Evolutionary conservation across 768 basidiomycete genomes (phyloP).

Genomic region (Hericium rajendrae): DNA sequence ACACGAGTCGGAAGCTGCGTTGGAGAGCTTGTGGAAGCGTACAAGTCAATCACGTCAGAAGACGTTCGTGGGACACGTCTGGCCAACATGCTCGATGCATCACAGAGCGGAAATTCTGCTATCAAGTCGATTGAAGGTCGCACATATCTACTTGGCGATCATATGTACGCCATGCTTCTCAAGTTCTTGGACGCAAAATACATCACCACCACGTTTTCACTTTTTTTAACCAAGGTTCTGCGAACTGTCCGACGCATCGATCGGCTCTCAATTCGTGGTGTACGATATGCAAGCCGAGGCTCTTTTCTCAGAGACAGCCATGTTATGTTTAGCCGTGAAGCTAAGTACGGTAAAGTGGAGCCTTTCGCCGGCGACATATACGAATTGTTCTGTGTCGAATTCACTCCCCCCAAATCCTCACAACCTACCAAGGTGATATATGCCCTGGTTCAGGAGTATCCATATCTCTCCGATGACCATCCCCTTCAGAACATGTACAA

Average conservation of each 20-base stretch:
- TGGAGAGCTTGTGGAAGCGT: neutral
- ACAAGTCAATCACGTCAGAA: neutral
- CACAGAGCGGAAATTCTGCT: neutral
- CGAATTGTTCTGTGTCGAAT: no score
- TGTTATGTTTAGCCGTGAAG: neutral
- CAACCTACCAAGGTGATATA: no score
- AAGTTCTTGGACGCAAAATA: neutral
- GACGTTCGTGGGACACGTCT: neutral
- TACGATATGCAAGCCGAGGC: neutral
- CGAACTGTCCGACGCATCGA: neutral
- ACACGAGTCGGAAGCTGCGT: neutral
- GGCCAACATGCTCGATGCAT: neutral
- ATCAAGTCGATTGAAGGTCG: neutral
- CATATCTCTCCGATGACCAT: no score
- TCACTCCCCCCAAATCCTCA: no score
- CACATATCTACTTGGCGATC: neutral
- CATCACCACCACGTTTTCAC: no score
- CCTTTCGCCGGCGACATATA: no score
- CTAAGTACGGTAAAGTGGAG: no score
- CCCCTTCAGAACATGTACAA: no score
- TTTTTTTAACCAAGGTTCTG: no score
- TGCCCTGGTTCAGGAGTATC: no score
- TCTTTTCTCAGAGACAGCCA: neutral
- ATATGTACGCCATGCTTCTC: neutral
- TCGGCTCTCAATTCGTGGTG: neutral